phyloP scores from a whole-genome alignment of 768 basidiomycete genomes.

The Lanmaoa pseudosensibilis region DNA sequence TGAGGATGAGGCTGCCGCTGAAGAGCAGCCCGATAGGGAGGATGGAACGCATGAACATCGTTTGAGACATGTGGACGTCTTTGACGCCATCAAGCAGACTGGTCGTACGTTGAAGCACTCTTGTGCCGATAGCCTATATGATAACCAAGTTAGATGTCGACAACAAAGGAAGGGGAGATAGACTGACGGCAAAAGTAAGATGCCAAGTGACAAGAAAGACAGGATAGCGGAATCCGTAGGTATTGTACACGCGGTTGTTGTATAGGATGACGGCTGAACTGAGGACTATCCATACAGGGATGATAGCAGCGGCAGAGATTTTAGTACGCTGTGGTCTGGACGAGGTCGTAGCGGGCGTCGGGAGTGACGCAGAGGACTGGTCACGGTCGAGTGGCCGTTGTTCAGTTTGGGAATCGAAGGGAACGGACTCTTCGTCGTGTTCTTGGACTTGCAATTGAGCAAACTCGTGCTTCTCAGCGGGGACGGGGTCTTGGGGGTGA shows the following conservation, averaged over 20 bases:
- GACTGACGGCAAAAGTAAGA: constrained; percentile 61
- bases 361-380: constrained; percentile 38
- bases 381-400: constrained; percentile 1
- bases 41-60: constrained; percentile 81
- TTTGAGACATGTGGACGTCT: constrained; percentile 76
- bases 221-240: constrained; percentile 81
- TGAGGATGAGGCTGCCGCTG: constrained; percentile 86
- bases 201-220: constrained; percentile 94
- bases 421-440: constrained; percentile 11
- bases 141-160: not conserved
- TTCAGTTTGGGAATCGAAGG: not conserved
- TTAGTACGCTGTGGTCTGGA: constrained; percentile 46
- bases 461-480: constrained; percentile 22
- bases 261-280: constrained; percentile 92
- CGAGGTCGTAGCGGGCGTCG: constrained; percentile 54
- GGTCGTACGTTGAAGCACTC: constrained; percentile 81
- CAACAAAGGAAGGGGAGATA: not conserved
- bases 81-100: constrained; percentile 73
- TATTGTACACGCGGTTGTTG: constrained; percentile 90
- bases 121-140: constrained; percentile 74
- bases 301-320: constrained; percentile 67
- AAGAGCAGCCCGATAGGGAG: constrained; percentile 93
- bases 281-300: constrained; percentile 91
- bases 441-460: constrained; percentile 21
- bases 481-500: not conserved